Percentiles rank a stretch among this genome's conserved stretches.
These are phyloP conservation scores for Lasiodiplodia gonubiensis DNA, from an alignment of 2,329 filamentous ascomycete genomes.

Conservation along the genomic window DNA sequence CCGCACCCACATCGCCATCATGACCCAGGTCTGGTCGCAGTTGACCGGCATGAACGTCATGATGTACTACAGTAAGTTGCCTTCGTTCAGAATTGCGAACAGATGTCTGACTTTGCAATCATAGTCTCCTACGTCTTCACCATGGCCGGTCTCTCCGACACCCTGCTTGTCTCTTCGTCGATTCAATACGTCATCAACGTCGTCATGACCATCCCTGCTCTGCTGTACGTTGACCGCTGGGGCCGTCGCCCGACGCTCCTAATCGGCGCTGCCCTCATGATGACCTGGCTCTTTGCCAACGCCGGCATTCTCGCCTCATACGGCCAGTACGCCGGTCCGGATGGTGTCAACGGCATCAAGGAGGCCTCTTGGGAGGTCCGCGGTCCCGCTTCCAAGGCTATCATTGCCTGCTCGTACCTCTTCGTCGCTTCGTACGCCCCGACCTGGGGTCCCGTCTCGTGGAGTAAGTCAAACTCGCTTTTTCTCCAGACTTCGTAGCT, in stretches of 20 bases:
- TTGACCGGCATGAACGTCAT: conserved; percentile 78
- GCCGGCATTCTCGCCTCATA: conserved; percentile 67
- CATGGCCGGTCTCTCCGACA: conserved; percentile 70
- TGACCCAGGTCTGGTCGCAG: conserved; percentile 77
- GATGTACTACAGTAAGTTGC: conserved; percentile 51
- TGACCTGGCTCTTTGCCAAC: conserved; percentile 65
- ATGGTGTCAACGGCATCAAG: conserved; percentile 48
- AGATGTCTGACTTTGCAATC: conserved; percentile 30
- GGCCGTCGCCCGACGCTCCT: conserved; percentile 73
- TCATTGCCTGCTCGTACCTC: conserved; percentile 74
- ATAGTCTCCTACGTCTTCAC: conserved; percentile 69
- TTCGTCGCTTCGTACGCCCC: conserved; percentile 73
- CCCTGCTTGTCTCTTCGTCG: conserved; percentile 67
- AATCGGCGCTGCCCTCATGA: conserved; percentile 70
- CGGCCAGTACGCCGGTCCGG: conserved; percentile 52
- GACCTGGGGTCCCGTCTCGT: conserved; percentile 65
- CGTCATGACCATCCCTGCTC: conserved; percentile 75
- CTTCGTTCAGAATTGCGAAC: neutral
- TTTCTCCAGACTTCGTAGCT: neutral
- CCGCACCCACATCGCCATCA: conserved; percentile 72
- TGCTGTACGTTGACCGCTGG: conserved; percentile 76
- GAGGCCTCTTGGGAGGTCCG: conserved; percentile 50
- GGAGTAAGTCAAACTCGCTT: conserved; percentile 40
- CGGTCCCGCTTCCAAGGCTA: conserved; percentile 50
- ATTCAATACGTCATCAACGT: conserved; percentile 79